phyloP scores from a whole-genome alignment of 108 stramenopile genomes.

The Stephanodiscus minutulus region DNA sequence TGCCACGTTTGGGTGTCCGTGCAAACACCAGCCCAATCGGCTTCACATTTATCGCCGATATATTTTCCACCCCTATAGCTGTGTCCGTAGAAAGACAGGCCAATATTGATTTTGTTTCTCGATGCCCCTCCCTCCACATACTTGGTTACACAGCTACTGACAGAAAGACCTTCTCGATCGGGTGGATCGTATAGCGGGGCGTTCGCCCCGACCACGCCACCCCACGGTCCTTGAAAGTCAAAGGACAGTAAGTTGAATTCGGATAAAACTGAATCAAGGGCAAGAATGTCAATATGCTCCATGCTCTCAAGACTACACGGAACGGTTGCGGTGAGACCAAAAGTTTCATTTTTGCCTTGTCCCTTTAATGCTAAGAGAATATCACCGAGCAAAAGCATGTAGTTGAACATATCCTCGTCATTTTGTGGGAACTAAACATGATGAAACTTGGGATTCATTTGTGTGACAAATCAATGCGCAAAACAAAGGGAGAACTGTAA shows the following conservation, averaged over 20 bases:
- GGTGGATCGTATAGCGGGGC: slow-evolving; percentile 29
- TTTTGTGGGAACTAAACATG: slow-evolving; percentile 8
- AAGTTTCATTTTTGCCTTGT: neutral
- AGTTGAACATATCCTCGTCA: slow-evolving; percentile 27
- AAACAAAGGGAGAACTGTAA: neutral
- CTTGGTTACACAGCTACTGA: slow-evolving; percentile 16
- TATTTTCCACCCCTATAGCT: slow-evolving; percentile 20
- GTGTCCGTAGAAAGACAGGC: slow-evolving; percentile 33
- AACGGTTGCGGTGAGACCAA: slow-evolving; percentile 30
- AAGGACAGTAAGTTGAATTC: slow-evolving; percentile 28
- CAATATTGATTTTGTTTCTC: slow-evolving; percentile 33
- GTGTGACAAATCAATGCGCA: neutral
- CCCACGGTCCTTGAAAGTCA: slow-evolving; percentile 36
- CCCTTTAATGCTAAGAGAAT: slow-evolving; percentile 19
- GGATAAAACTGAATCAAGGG: neutral
- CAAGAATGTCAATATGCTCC: neutral
- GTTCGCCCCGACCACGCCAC: slow-evolving; percentile 16
- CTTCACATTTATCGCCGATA: slow-evolving; percentile 20
- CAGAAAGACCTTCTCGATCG: slow-evolving; percentile 17
- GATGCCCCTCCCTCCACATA: slow-evolving; percentile 28
- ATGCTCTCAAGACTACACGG: slow-evolving; percentile 9
- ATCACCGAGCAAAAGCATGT: slow-evolving; percentile 6
- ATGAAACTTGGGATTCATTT: neutral
- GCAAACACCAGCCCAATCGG: slow-evolving; percentile 29
- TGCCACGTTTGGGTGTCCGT: slow-evolving; percentile 25